Evolutionary conservation across 306 rosid species (phyloP), one percentile per base, ranked within the genome.

Genomic region (Lathyrus sativus): DNA sequence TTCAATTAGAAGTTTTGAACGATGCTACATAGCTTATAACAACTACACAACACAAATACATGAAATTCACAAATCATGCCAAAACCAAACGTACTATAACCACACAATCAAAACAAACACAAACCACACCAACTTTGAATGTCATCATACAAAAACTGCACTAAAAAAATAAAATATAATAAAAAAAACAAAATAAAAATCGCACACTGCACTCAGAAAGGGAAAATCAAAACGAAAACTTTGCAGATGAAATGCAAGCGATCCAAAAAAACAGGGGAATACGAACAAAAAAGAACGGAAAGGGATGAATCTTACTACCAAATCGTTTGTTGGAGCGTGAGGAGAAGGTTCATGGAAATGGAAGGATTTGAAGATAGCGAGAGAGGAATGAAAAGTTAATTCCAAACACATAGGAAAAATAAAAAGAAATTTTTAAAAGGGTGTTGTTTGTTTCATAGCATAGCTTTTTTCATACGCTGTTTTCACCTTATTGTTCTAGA

Each of bases 161-260:
- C 60, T 29, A 56, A 15, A 2, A 2, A n/a, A 56, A 10, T 4
- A 29, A 28, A 28, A 56, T 8, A 55, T 2, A 12, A 26, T 0
- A 56, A 28, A 29, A 28, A 29, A 11, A 43, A 8, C 2, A 33
- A 13, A 26, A 29, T 11, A 7, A 54, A 54, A 28, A 14, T 37
- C 11, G 8, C 42, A 45, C 8, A 45, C 11, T 12, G 35, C 15
- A 72, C 43, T 12, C 3, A 13, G 1, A 44, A 76, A 76, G 72
- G 63, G 53, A 6, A 55, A 11, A 55, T 76, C 2, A 76, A 70
- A 65, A 54, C 11, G 7, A 71, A 70, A 15, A 24, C 2, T 55
- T 56, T 56, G 29, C 11, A 43, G 6, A 22, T 6, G 66, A 63
- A 55, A 65, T 6, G 46, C 11, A 76, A 44, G 19, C 41, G 31